Conservation (phyloP, 2,329 filamentous ascomycete species). For the Penicillium sp. region DNA sequence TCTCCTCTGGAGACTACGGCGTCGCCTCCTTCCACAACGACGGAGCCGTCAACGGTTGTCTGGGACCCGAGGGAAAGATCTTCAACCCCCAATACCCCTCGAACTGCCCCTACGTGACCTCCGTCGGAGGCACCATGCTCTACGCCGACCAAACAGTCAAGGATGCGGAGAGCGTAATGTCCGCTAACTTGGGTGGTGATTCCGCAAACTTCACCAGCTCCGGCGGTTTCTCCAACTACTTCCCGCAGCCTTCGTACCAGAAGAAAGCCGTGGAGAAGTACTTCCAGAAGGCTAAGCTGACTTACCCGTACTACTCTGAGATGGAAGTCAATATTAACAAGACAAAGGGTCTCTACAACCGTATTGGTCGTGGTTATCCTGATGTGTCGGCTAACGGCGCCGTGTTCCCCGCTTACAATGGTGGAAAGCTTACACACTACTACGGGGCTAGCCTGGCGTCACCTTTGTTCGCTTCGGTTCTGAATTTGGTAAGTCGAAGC, state of each 20-base stretch:
- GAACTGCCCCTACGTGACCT: slow-evolving; percentile 46
- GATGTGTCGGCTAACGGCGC: slow-evolving; percentile 43
- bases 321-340: slow-evolving; percentile 30
- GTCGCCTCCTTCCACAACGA: slow-evolving; percentile 34
- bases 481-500: slow-evolving; percentile 21
- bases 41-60: slow-evolving; percentile 30
- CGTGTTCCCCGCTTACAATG: slow-evolving; percentile 20
- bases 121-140: slow-evolving; percentile 37
- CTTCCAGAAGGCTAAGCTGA: slow-evolving; percentile 27
- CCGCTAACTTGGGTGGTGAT: slow-evolving; percentile 24
- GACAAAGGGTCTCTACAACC: slow-evolving; percentile 38
- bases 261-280: slow-evolving; percentile 35
- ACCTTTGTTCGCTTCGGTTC: slow-evolving; percentile 25
- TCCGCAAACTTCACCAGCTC: slow-evolving; percentile 33
- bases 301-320: slow-evolving; percentile 26
- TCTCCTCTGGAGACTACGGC: slow-evolving; percentile 27
- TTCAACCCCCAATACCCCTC: slow-evolving; percentile 46
- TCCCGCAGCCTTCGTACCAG: slow-evolving; percentile 39
- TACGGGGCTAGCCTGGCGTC: slow-evolving; percentile 25
- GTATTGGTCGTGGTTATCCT: slow-evolving; percentile 42
- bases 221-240: slow-evolving; percentile 43
- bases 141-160: slow-evolving; percentile 22
- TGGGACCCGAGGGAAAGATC: slow-evolving; percentile 34
- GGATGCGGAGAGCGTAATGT: slow-evolving; percentile 25
- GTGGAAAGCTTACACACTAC: slow-evolving; percentile 16